Conservation (phyloP, 208 protist species). For the Trypanosoma caninum region DNA sequence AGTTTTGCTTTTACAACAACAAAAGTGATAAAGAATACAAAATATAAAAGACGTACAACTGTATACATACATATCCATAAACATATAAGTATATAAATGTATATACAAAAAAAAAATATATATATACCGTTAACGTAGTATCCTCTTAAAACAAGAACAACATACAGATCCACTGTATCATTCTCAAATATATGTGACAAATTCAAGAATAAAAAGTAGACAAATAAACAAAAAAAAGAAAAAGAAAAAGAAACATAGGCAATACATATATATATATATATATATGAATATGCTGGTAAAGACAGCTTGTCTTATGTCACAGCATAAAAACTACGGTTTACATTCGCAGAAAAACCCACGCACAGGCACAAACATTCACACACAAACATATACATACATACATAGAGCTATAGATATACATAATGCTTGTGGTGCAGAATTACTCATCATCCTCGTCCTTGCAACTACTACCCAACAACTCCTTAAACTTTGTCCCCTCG, state of each 20-base stretch:
- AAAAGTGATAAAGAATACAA: neutral
- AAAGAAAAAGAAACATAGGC: neutral
- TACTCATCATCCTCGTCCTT: slow-evolving; percentile 43
- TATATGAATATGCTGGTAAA: too few species aligned
- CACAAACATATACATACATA: slow-evolving; percentile 3
- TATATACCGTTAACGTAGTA: too few species aligned
- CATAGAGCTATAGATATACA: neutral
- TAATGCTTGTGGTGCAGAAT: neutral
- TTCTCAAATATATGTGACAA: neutral
- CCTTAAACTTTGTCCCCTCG: slow-evolving; percentile 82
- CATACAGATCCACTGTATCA: too few species aligned
- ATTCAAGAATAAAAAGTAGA: neutral
- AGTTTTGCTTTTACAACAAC: too few species aligned
- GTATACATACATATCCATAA: neutral
- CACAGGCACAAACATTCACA: too few species aligned
- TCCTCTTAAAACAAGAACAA: too few species aligned
- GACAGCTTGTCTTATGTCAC: too few species aligned
- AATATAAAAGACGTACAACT: slow-evolving; percentile 1
- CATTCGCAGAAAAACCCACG: too few species aligned
- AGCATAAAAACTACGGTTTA: too few species aligned
- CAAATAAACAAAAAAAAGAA: neutral
- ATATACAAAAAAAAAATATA: neutral
- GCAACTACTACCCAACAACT: slow-evolving; percentile 31
- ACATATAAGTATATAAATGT: neutral
- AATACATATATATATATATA: too few species aligned